Evolutionary conservation across 1,139 yeast genomes (phyloP), one percentile per base, ranked within the genome.

Genomic region (Pneumocystis wakefieldiae): DNA sequence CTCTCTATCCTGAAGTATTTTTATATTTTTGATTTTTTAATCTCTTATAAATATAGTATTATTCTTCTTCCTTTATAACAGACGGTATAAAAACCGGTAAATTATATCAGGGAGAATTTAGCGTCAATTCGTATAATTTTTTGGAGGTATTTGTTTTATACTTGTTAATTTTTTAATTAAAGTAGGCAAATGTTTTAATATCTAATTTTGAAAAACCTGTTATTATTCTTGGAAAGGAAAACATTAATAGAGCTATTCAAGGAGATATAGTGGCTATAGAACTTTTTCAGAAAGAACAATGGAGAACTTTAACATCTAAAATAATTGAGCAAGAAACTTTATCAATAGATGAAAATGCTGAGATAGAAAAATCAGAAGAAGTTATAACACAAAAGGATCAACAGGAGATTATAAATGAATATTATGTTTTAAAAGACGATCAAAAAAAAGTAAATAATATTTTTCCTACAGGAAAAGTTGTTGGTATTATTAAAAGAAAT

Each of bases 231-330:
- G 99, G 98, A 0, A 81, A 92, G 60, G 88, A 87, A 70, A 84
- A 85, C 72, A 76, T 92, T 69, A 94, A 94, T 73, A 83, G 99
- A 73, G 88, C 94, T 0, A 90, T 92, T 75, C 88, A 88, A 70
- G 91, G 96, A 42, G 99, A 94, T 71, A 82, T 84, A 28, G 97
- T 94, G 17, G 87, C 90, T 62, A 90, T 94, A 5, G 97, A 94
- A 74, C 77, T 94, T 59, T 77, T 94, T 61, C 97, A 97, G 1
- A 82, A 87, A 69, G 80, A 80, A 55, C 84, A 88, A 72, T 94
- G 98, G 98, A 86, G 87, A 70, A 85, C 83, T 62, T 96, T 96
- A 2, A 84, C 95, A 0, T 76, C 86, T 3, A 83, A 86, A 61
- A 85, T 89, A 61, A 76, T 91, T 60, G 97, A 90, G 70, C 95